Evolutionary conservation across 441 rosid species (phyloP).

Genomic region (Syzygium syzygioides): DNA sequence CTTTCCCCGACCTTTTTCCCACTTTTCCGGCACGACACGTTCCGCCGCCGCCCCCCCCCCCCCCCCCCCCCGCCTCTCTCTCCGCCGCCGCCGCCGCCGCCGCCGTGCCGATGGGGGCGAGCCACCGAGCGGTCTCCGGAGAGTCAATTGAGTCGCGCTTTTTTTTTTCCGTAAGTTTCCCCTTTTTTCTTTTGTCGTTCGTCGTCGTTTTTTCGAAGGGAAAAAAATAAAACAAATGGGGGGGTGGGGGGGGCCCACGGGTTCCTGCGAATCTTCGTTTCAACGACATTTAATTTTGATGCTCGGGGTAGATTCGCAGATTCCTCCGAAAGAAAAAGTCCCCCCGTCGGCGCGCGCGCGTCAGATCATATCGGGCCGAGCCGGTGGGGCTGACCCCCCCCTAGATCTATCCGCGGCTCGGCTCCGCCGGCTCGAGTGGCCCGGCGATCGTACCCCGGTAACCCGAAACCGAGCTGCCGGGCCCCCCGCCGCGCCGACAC

Average conservation of each 20-base stretch:
- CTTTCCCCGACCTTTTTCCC: neutral
- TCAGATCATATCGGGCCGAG: no score
- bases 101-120: neutral
- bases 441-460: fast-evolving
- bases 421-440: neutral
- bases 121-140: neutral
- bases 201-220: neutral
- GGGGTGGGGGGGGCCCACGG: no score
- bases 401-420: neutral
- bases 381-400: neutral
- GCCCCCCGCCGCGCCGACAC: no score
- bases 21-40: no score
- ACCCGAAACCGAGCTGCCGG: neutral
- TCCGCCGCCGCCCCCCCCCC: fast-evolving
- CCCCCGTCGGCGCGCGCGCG: neutral
- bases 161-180: neutral
- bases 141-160: neutral
- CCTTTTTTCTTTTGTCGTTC: no score
- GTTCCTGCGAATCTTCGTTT: neutral
- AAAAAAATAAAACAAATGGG: neutral
- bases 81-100: neutral
- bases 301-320: neutral
- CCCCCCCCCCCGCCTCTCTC: fast-evolving
- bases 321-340: neutral
- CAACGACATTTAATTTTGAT: neutral